Conservation (phyloP, 2,329 filamentous ascomycete species). For the Fusarium liriodendri region DNA sequence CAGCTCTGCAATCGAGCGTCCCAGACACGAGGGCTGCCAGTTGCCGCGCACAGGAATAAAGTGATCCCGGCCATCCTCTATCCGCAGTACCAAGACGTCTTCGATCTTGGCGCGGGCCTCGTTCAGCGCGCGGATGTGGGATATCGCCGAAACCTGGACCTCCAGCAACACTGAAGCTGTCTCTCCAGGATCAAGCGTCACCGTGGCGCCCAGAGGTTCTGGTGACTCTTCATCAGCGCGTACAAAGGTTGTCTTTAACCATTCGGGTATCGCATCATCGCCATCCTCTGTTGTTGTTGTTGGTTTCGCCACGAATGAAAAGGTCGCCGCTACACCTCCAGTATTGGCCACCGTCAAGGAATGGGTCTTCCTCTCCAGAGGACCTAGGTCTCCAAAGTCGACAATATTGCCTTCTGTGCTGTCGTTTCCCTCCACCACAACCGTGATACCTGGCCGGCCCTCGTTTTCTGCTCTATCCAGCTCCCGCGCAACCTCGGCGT, state of each 20-base stretch:
- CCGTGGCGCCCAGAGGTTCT: slow-evolving; percentile 55
- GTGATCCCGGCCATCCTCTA: slow-evolving; percentile 87
- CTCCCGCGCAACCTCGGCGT: slow-evolving; percentile 87
- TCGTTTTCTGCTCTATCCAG: slow-evolving; percentile 94
- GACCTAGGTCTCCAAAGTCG: slow-evolving; percentile 82
- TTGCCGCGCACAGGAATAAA: slow-evolving; percentile 84
- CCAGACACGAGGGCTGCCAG: slow-evolving; percentile 87
- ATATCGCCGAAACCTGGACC: slow-evolving; percentile 71
- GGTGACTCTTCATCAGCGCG: slow-evolving; percentile 49
- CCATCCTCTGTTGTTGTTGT: slow-evolving; percentile 58
- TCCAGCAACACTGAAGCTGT: slow-evolving; percentile 78
- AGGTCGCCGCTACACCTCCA: slow-evolving; percentile 80
- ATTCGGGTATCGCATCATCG: slow-evolving; percentile 61
- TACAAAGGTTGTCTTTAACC: slow-evolving; percentile 78
- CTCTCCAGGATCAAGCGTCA: slow-evolving; percentile 86
- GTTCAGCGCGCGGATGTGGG: slow-evolving; percentile 78
- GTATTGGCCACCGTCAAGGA: slow-evolving; percentile 92
- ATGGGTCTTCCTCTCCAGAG: slow-evolving; percentile 72
- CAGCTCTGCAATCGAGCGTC: slow-evolving; percentile 87
- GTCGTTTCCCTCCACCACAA: slow-evolving; percentile 76
- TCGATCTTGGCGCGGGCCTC: slow-evolving; percentile 74
- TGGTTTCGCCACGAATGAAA: slow-evolving; percentile 83
- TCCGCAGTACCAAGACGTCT: slow-evolving; percentile 87
- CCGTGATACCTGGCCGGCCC: slow-evolving; percentile 81
- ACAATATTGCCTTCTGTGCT: slow-evolving; percentile 67